A percentile compares a stretch with the other conserved stretches of the same genome.
Evolutionary conservation across 2,329 filamentous ascomycete genomes (phyloP).

Genomic region (Cytospora leucostoma): DNA sequence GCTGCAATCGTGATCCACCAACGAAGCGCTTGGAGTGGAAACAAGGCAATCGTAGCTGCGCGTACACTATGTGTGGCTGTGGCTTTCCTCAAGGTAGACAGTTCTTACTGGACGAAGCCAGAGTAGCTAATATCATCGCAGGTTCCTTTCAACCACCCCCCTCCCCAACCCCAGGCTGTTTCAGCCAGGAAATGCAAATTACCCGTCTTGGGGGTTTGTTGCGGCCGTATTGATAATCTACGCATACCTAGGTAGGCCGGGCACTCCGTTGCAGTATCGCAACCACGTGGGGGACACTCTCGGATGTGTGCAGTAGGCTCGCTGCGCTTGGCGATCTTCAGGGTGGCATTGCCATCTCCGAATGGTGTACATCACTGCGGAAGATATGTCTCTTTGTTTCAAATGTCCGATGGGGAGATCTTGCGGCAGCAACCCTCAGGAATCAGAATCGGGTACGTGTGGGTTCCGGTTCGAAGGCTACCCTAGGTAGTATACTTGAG

Average conservation of each 20-base stretch:
- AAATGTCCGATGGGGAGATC: not conserved
- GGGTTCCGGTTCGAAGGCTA: not conserved
- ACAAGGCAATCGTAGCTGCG: conserved; percentile 22
- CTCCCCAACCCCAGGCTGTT: conserved; percentile 24
- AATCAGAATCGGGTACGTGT: not conserved
- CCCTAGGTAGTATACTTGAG: not conserved
- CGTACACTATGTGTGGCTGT: conserved; percentile 26
- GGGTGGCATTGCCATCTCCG: not conserved
- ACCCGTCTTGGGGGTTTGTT: conserved; percentile 18
- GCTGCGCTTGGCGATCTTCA: not conserved
- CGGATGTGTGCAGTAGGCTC: conserved; percentile 20
- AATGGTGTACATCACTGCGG: conserved; percentile 2
- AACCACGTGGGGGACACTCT: conserved; percentile 25
- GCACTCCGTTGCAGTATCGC: conserved; percentile 20
- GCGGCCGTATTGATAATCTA: conserved; percentile 8
- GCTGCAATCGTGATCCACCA: not conserved
- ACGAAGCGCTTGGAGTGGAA: conserved; percentile 19
- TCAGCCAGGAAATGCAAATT: conserved; percentile 22
- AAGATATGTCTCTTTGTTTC: not conserved
- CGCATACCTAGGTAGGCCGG: conserved; percentile 12
- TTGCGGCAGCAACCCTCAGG: conserved; percentile 7
- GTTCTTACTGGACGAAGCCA: conserved; percentile 22
- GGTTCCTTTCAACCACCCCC: conserved; percentile 5
- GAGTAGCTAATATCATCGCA: conserved; percentile 22
- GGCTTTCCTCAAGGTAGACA: not conserved